Base-by-base conservation (phyloP, 148 eudicot genomes). In the Drosera capensis region DNA sequence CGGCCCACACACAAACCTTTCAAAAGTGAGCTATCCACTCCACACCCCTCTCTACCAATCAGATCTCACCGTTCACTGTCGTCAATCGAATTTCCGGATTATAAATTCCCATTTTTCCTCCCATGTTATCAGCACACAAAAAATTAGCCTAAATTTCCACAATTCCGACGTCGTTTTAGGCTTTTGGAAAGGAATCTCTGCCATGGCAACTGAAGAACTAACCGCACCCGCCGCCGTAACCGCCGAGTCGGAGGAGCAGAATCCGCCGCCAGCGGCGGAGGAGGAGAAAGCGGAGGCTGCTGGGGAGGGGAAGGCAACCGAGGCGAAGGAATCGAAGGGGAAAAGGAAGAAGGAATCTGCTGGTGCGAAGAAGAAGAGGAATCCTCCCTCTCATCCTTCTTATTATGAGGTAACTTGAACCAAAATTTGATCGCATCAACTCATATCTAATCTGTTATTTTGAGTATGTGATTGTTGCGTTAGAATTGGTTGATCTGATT, bases 141-240 rank as follows among this genome's bases (percentile, higher is more conserved):
- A 41, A n/a, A n/a, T n/a, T n/a, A n/a, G n/a, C n/a, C n/a, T n/a
- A n/a, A n/a, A n/a, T n/a, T n/a, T n/a, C n/a, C n/a, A n/a, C n/a
- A n/a, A n/a, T n/a, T n/a, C n/a, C n/a, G n/a, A n/a, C n/a, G n/a
- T n/a, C 45, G 21, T 1, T 6, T 30, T 20, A 9, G 22, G 19
- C 17, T 40, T 24, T 15, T 20, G 30, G 44, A 23, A 28, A 43
- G 13, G 28, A 14, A 24, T 9, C 18, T 23, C 21, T 53, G 12
- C 15, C 46, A 80, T 80, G 88, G 68, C 81, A 46, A 54, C 68
- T 35, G 90, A 76, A 38, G 83, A 76, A 15, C 52, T 66, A 3
- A 58, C 24, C 2, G 71, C 21, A 37, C 52, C 45, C 2, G 68
- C 45, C 9, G 64, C 19, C 14, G 61, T 8, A 12, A 63, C 16